These are phyloP conservation scores for Neltuma alba DNA, from an alignment of 306 rosid species.

Conservation along the genomic window DNA sequence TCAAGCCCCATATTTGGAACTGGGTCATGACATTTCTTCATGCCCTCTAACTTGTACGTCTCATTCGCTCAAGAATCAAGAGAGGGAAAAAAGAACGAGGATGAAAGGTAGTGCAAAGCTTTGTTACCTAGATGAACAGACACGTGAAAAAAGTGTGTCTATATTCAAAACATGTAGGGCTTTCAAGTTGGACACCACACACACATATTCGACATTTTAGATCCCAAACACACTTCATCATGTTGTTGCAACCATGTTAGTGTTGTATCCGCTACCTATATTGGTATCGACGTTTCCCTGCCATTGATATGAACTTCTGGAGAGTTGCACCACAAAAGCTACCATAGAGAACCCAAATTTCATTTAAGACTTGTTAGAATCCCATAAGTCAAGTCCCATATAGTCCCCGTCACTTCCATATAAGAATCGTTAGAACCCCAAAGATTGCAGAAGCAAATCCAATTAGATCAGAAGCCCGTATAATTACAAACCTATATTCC, in stretches of 20 bases:
- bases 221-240: neutral
- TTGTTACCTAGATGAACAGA: neutral
- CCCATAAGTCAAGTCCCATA: neutral
- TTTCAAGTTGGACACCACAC: neutral
- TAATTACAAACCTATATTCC: conserved; percentile 5
- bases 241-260: neutral
- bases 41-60: neutral
- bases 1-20: neutral
- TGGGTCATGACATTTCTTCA: neutral
- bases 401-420: neutral
- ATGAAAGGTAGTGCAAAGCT: neutral
- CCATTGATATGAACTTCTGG: neutral
- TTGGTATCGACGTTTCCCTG: neutral
- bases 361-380: neutral
- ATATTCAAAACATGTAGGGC: neutral
- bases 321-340: neutral
- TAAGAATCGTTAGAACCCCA: neutral
- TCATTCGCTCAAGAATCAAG: neutral
- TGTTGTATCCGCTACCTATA: neutral
- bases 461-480: neutral
- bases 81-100: neutral
- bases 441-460: neutral
- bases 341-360: neutral
- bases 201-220: neutral
- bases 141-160: neutral